Evolutionary conservation across 2,329 filamentous ascomycete genomes (phyloP).

Genomic region (Trichoderma sp.): DNA sequence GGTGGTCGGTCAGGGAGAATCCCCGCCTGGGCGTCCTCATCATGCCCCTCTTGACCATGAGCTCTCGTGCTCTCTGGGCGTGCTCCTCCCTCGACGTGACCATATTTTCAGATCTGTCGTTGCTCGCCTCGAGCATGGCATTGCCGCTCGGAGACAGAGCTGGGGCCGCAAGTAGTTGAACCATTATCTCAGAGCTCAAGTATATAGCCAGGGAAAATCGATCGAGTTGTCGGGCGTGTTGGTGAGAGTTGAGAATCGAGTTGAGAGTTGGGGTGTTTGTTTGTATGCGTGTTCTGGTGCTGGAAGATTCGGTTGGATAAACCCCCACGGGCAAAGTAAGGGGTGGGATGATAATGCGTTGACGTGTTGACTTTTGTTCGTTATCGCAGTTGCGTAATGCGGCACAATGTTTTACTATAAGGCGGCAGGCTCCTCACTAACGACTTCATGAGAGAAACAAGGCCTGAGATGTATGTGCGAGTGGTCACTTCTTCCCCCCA

Average conservation of each 20-base stretch:
- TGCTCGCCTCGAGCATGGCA: constrained; percentile 25
- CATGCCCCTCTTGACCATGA: constrained; percentile 36
- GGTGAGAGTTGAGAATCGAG: not conserved
- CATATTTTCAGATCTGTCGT: constrained; percentile 20
- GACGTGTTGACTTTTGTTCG: constrained; percentile 8
- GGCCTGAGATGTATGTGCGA: constrained; percentile 2
- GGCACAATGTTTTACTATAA: constrained; percentile 12
- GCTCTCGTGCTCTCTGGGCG: constrained; percentile 38
- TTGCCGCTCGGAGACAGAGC: constrained; percentile 30
- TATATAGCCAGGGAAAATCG: not conserved
- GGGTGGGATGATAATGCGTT: not conserved
- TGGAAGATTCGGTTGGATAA: not conserved
- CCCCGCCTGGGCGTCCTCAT: constrained; percentile 45
- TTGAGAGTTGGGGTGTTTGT: too few species aligned
- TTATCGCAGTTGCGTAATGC: constrained; percentile 12
- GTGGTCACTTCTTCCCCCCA: constrained; percentile 4
- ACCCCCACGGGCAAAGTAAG: constrained; percentile 3
- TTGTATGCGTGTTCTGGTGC: not conserved
- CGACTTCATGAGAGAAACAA: constrained; percentile 38
- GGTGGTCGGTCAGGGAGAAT: constrained; percentile 48
- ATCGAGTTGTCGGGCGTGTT: not conserved
- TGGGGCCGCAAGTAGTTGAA: constrained; percentile 33
- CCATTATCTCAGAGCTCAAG: constrained; percentile 28
- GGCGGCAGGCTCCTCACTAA: constrained; percentile 37
- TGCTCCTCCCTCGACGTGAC: constrained; percentile 44